Base-by-base conservation (phyloP, 2,329 filamentous ascomycete species). In the Penicillium oxalicum region DNA sequence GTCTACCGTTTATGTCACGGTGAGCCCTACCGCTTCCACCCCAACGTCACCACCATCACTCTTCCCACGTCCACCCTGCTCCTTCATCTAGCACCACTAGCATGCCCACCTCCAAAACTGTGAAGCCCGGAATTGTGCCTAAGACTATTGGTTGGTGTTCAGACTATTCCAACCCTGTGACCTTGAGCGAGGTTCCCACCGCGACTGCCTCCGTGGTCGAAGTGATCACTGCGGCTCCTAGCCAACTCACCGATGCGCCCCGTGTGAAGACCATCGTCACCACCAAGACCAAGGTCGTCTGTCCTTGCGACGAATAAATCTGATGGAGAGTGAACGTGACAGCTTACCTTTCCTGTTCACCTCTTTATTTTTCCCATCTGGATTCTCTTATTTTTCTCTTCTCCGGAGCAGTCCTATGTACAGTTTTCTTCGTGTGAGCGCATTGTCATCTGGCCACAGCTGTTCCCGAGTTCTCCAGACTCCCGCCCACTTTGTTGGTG, bases 121-220 rank as follows among this genome's bases (percentile, higher is more conserved):
- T 52, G 40, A 56, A 56, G 48, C 58, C 56, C 13, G 58, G 58
- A 52, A 55, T 51, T 32, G 58, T 61, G 29, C 58, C 58, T 54
- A 57, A 57, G 50, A 61, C 58, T 48, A 56, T 61, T 50, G 58
- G 58, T 51, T 61, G 58, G 58, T 52, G 44, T 25, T 57, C 58
- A 53, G 57, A 57, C 53, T 61, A 61, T 39, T 50, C 50, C 46
- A 57, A 59, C 51, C 58, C 58, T 45, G 57, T 61, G 45, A 60
- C 57, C 47, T 38, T 61, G 48, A 49, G 55, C 40, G 44, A 51
- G 9, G 42, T 43, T 48, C 45, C 47, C 24, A 33, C 40, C 39
- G 42, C 47, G 50, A 52, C 47, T 44, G 43, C 29, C 43, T 43
- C 42, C 18, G 45, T 29, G 33, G 25, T 39, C 39, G 41, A 32